Evolutionary conservation across 2,329 filamentous ascomycete genomes (phyloP), one percentile per base, ranked within the genome.

Genomic region (Cadophora sp.): DNA sequence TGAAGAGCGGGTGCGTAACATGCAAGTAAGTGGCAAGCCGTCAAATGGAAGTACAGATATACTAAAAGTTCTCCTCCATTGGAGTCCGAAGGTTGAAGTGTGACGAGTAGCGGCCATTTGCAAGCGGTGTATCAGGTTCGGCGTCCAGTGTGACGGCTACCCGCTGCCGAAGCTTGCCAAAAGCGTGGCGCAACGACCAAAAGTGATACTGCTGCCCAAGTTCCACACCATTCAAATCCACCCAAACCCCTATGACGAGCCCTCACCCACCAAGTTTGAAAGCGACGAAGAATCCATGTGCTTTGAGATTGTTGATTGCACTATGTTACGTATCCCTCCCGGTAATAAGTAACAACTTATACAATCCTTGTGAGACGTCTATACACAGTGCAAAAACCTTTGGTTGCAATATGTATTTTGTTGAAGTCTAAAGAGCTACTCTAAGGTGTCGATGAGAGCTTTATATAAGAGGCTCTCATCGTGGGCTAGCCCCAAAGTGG

Each of bases 61-160:
- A 9, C 58, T 47, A n/a, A 60, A 13, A 22, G 4, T 7, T 47
- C 7, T 14, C 11, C 24, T n/a, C 24, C 39, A 5, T 9, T 20
- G 64, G 65, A 64, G 41, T 33, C 13, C 65, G 65, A 43, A 53
- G 65, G 43, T 53, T 66, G 24, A 66, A 66, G 45, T 66, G 65
- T 41, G 59, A 66, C 30, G 65, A 66, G 24, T 24, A 20, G 24
- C 62, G 53, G n/a, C 65, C 65, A 14, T 59, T 14, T 66, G 65
- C 50, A 60, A 63, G 14, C 65, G 60, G 36, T 66, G 65, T 45
- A 51, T 27, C 41, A 66, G 59, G 50, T 62, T 51, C 20, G 63
- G 63, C 14, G 60, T 59, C 20, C 48, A 62, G 16, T 68, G 66
- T 39, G 66, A 69, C 51, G 69, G 69, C 22, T 71, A 71, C 47